Evolutionary conservation across 257 asterid species (phyloP).

Genomic region (Solanum chiquidenum): DNA sequence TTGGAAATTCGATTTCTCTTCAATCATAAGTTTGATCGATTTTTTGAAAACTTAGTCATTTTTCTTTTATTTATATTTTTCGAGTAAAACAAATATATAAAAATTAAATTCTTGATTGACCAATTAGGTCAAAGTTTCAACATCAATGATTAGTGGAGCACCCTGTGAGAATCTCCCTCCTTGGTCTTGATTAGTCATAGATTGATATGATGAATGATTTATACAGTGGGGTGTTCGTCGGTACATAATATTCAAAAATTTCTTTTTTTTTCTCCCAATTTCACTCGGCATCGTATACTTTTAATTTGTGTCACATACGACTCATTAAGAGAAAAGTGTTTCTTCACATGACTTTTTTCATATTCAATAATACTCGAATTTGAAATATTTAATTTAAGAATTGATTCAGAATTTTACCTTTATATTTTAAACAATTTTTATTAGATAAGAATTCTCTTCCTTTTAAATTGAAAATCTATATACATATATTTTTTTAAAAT

Average conservation of each 20-base stretch:
- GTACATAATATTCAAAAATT: background rate
- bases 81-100: background rate
- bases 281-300: background rate
- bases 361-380: background rate
- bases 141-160: background rate
- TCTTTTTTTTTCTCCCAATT: background rate
- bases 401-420: background rate
- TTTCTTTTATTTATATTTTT: too few relatives aligned
- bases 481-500: background rate
- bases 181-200: background rate
- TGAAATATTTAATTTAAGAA: background rate
- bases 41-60: too few relatives aligned
- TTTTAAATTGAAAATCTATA: background rate
- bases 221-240: background rate
- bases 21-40: too few relatives aligned
- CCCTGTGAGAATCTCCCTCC: background rate
- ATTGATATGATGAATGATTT: background rate
- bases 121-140: background rate
- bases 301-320: background rate
- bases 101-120: background rate
- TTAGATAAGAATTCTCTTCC: background rate
- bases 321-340: rapidly evolving
- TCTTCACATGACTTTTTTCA: background rate
- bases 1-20: too few relatives aligned
- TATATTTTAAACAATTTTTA: background rate